Base-by-base conservation (phyloP, 2,329 filamentous ascomycete species). In the Spiromastix sp. region DNA sequence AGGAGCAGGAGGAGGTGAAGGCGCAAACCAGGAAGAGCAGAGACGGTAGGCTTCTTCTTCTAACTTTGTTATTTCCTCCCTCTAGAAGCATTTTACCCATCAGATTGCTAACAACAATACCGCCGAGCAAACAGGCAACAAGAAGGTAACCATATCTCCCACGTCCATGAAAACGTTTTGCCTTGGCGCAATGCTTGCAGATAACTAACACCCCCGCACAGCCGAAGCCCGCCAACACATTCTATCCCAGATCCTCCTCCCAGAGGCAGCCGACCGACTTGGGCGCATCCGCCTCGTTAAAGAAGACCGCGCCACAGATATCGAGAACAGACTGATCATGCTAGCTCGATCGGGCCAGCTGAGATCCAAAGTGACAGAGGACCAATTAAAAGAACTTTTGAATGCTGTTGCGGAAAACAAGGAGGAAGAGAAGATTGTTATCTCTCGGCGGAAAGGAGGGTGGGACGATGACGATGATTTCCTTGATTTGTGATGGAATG, bases 211-310 rank as follows among this genome's bases (percentile, higher is more conserved):
- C 27, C 27, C 9, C 4, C 11, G 9, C 12, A 4, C 37, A 56
- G 54, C 49, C 36, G 54, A 60, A 19, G 54, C 54, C 35, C 55
- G 52, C 38, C 45, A 55, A 39, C 41, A 55, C 13, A 81, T 95
- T 49, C 79, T 98, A 43, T 75, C 74, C 49, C 91, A 96, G 63
- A 96, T 98, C 67, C 84, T 98, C 42, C 80, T 87, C 51, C 91
- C 91, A 47, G 85, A 89, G 54, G 91, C 91, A 12, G 83, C 85
- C 41, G 91, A 98, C 65, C 83, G 91, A 10, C 74, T 98, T 1
- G 85, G 85, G 38, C 85, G 91, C 46, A 96, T 98, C 64, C 81
- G 89, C 21, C 78, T 98, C 41, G 91, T 98, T 55, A 96, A 96
- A 65, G 85, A 87, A 57, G 79, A 81, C 49, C 84, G 91, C 51